A percentile compares a stretch with the other conserved stretches of the same genome.
Evolutionary conservation across 2,329 filamentous ascomycete genomes (phyloP).

Genomic region (Zelopaecilomyces penicillatus): DNA sequence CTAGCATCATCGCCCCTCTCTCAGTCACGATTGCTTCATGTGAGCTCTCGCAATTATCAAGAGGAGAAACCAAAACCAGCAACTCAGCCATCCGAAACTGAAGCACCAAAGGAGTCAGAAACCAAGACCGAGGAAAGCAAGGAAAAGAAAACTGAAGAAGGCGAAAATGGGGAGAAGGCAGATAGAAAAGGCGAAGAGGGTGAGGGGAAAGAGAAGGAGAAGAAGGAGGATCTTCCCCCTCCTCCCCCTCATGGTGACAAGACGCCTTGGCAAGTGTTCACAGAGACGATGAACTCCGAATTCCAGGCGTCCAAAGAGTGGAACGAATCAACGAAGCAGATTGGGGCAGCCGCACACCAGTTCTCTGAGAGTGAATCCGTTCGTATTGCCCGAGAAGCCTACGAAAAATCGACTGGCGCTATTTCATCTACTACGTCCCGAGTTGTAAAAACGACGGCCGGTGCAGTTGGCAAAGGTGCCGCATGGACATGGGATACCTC

Average conservation of each 20-base stretch:
- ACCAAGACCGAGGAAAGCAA: conserved; percentile 19
- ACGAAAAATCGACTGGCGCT: conserved; percentile 76
- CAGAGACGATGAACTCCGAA: conserved; percentile 87
- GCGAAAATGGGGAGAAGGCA: conserved; percentile 36
- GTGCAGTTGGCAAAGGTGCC: conserved; percentile 81
- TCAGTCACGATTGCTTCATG: conserved; percentile 26
- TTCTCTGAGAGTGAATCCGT: conserved; percentile 91
- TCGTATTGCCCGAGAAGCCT: conserved; percentile 75
- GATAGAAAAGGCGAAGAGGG: conserved; percentile 37
- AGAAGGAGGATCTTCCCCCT: conserved; percentile 65
- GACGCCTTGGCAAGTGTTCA: conserved; percentile 97
- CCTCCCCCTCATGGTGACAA: conserved; percentile 97
- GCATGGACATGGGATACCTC: conserved; percentile 96
- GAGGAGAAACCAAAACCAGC: conserved; percentile 21
- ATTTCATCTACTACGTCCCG: conserved; percentile 70
- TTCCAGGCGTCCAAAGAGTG: conserved; percentile 98
- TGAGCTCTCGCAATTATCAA: conserved; percentile 20
- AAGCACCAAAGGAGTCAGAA: conserved; percentile 9
- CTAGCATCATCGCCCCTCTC: conserved; percentile 22
- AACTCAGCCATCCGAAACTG: conserved; percentile 7
- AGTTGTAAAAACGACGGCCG: conserved; percentile 77
- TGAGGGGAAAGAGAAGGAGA: conserved; percentile 41
- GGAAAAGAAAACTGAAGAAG: conserved; percentile 27
- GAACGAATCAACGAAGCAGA: conserved; percentile 96
- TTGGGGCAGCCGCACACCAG: conserved; percentile 80